These are phyloP conservation scores for Tricholoma sp. DNA, from an alignment of 768 basidiomycete genomes.

Conservation along the genomic window DNA sequence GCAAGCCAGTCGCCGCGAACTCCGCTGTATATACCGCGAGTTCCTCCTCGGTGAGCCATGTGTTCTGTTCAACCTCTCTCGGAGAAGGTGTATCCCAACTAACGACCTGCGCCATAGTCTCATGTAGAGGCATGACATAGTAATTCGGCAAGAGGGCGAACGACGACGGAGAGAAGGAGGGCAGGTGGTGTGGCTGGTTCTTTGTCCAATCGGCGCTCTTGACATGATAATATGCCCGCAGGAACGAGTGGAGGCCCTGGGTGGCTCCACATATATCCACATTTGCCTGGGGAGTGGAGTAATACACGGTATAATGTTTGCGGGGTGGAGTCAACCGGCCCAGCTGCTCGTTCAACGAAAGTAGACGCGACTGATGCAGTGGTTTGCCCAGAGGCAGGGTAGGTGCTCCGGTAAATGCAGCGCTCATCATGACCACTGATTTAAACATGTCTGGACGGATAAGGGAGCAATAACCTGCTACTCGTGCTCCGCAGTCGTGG, in stretches of 20 bases:
- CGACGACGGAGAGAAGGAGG: conserved; percentile 24
- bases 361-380: conserved; percentile 9
- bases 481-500: conserved; percentile 53
- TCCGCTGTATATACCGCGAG: conserved; percentile 44
- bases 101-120: conserved; percentile 49
- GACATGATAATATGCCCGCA: conserved; percentile 52
- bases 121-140: conserved; percentile 54
- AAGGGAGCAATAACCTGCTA: conserved; percentile 50
- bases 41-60: conserved; percentile 48
- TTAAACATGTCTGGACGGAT: conserved; percentile 52
- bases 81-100: conserved; percentile 27
- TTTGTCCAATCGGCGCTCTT: conserved; percentile 46
- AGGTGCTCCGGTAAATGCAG: conserved; percentile 47
- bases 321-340: conserved; percentile 41
- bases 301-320: conserved; percentile 55
- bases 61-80: conserved; percentile 21
- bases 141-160: conserved; percentile 47
- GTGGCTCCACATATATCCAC: conserved; percentile 38
- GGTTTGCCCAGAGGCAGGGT: conserved; percentile 16
- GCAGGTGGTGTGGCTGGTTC: conserved; percentile 37
- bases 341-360: conserved; percentile 23
- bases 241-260: conserved; percentile 39
- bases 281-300: conserved; percentile 41
- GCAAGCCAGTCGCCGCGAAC: conserved; percentile 52
- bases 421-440: conserved; percentile 55